Percentiles rank a stretch among this genome's conserved stretches.
Conservation (phyloP, 2,329 filamentous ascomycete species). For the Cryphonectria naterciae region DNA sequence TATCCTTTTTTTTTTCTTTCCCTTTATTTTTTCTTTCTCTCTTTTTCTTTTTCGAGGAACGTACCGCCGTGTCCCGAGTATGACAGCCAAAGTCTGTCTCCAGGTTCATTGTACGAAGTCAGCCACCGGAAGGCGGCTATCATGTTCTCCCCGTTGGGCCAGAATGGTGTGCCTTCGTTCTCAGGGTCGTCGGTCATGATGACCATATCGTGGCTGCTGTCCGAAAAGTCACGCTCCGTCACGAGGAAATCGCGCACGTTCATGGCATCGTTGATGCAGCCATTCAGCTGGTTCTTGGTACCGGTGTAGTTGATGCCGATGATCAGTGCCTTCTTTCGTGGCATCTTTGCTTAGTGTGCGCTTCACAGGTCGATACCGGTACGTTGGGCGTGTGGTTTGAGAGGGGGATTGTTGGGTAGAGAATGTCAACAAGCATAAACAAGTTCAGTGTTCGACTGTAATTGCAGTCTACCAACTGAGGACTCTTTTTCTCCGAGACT, state of each 20-base stretch:
- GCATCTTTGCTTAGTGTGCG: constrained; percentile 28
- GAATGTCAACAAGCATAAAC: background rate
- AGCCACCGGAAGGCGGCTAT: constrained; percentile 61
- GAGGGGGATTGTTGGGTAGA: background rate
- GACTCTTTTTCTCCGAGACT: background rate
- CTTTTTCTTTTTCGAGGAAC: background rate
- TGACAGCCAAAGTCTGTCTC: constrained; percentile 58
- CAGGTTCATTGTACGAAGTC: constrained; percentile 51
- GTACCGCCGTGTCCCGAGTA: constrained; percentile 62
- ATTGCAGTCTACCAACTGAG: background rate
- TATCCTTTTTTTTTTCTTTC: background rate
- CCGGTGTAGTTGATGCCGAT: constrained; percentile 65
- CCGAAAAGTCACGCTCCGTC: constrained; percentile 42
- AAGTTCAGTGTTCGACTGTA: background rate
- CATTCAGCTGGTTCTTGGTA: constrained; percentile 58
- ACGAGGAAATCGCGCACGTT: constrained; percentile 44
- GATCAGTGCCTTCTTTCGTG: constrained; percentile 41
- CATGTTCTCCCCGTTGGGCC: constrained; percentile 41
- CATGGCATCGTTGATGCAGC: constrained; percentile 51
- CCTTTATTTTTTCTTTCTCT: background rate
- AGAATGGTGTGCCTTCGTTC: constrained; percentile 40
- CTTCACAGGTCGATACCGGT: background rate
- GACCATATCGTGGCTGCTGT: constrained; percentile 40
- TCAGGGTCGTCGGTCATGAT: constrained; percentile 41
- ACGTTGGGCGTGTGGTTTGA: background rate